Evolutionary conservation across 192 early-diverging fungal genomes (phyloP).

Genomic region (Gamsiella multidivaricata): DNA sequence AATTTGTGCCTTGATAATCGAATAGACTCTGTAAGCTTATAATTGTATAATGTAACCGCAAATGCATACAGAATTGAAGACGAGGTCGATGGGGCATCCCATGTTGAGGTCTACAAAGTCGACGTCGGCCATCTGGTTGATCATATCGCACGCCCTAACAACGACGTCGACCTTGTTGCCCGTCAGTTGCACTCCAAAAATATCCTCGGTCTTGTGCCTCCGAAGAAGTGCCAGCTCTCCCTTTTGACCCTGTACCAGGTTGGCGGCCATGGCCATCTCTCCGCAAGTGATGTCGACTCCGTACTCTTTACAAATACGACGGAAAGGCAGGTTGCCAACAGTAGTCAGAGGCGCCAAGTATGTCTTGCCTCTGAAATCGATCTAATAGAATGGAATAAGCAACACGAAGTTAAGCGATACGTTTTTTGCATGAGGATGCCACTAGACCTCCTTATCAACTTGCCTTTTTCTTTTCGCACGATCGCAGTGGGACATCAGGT

Average conservation of each 20-base stretch:
- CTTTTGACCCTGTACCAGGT: slow-evolving; percentile 75
- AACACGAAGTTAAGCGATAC: no score
- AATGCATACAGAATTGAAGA: slow-evolving; percentile 68
- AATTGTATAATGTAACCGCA: background rate
- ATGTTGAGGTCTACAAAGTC: slow-evolving; percentile 98
- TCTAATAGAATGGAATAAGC: slow-evolving; percentile 15
- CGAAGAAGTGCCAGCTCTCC: slow-evolving; percentile 85
- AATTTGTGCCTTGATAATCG: background rate
- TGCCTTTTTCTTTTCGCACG: slow-evolving; percentile 70
- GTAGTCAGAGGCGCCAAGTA: slow-evolving; percentile 98
- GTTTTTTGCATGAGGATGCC: no score
- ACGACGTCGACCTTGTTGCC: slow-evolving; percentile 71
- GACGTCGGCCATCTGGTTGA: slow-evolving; percentile 73
- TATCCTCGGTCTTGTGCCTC: slow-evolving; percentile 86
- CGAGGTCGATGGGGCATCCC: slow-evolving; percentile 95
- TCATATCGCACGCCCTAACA: slow-evolving; percentile 72
- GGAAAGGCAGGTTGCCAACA: slow-evolving; percentile 97
- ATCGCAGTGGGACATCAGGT: slow-evolving; percentile 55
- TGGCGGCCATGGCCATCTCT: slow-evolving; percentile 88
- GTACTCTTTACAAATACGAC: slow-evolving; percentile 91
- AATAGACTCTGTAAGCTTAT: background rate
- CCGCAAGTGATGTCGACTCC: slow-evolving; percentile 97
- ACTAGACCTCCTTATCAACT: no score
- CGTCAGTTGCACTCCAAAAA: slow-evolving; percentile 94
- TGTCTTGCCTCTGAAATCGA: slow-evolving; percentile 86